Conservation (phyloP, 805 yeast species). For the Wickerhamiella shivajii region DNA sequence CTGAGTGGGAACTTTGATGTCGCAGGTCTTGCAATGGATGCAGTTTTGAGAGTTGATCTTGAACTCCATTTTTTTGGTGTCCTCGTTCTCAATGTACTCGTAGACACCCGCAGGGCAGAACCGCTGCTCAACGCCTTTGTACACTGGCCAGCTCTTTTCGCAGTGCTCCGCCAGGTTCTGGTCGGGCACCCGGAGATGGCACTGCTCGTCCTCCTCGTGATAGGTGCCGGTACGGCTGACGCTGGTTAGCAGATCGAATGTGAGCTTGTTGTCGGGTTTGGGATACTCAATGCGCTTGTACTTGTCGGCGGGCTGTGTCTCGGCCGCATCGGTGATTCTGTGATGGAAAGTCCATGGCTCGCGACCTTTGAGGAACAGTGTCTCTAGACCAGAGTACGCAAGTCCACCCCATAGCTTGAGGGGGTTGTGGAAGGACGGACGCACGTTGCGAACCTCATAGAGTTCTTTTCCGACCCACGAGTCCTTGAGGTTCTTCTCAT, state of each 20-base stretch:
- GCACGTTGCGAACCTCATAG: constrained; percentile 69
- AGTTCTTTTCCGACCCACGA: constrained; percentile 86
- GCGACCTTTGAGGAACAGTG: constrained; percentile 61
- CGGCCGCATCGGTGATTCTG: constrained; percentile 52
- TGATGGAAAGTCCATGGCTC: constrained; percentile 81
- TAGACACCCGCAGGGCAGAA: constrained; percentile 99
- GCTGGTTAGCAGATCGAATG: constrained; percentile 87
- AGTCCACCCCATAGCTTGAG: constrained; percentile 75
- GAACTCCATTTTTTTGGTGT: constrained; percentile 54
- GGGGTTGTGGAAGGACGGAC: constrained; percentile 76
- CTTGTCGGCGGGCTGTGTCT: constrained; percentile 53
- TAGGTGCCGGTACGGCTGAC: constrained; percentile 93
- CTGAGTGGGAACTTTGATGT: constrained; percentile 89
- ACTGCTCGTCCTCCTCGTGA: constrained; percentile 87
- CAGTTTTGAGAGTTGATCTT: constrained; percentile 95
- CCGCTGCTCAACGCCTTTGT: constrained; percentile 73
- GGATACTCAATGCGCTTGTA: constrained; percentile 72
- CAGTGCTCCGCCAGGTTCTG: constrained; percentile 44
- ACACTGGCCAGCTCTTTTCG: constrained; percentile 52
- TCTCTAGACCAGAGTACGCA: constrained; percentile 67
- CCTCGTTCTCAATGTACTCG: constrained; percentile 69
- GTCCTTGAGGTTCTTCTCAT: constrained; percentile 47
- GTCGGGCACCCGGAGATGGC: constrained; percentile 53
- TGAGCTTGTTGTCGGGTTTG: constrained; percentile 85
- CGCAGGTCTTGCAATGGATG: constrained; percentile 97